These are phyloP conservation scores for Diplodia seriata DNA, from an alignment of 2,329 filamentous ascomycete species.

Conservation along the genomic window DNA sequence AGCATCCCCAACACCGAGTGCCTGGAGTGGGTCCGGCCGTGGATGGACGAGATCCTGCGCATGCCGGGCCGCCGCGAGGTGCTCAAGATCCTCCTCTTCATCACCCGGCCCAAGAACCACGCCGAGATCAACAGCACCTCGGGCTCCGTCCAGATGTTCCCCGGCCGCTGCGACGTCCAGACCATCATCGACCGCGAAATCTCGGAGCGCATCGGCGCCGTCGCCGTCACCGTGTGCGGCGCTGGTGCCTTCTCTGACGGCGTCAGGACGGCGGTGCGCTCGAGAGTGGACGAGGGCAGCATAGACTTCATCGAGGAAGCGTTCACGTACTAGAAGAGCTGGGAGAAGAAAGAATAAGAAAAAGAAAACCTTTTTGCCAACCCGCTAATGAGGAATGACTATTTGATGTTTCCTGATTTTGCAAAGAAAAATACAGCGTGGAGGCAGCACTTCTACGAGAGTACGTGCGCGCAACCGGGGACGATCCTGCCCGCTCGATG, in stretches of 20 bases:
- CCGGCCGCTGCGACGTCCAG: conserved; percentile 63
- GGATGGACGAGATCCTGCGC: conserved; percentile 70
- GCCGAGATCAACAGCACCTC: conserved; percentile 64
- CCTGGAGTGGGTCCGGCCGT: conserved; percentile 68
- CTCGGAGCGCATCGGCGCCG: conserved; percentile 62
- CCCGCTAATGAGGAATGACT: conserved; percentile 25
- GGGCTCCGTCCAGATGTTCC: conserved; percentile 66
- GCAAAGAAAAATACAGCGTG: conserved; percentile 11
- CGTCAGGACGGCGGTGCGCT: conserved; percentile 62
- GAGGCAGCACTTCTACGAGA: conserved; percentile 25
- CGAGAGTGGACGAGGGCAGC: conserved; percentile 58
- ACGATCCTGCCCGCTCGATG: conserved; percentile 1
- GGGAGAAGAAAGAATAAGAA: conserved; percentile 40
- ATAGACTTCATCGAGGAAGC: conserved; percentile 71
- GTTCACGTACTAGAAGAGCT: conserved; percentile 63
- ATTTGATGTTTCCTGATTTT: conserved; percentile 29
- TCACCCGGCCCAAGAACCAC: conserved; percentile 64
- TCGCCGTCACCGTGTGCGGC: conserved; percentile 68
- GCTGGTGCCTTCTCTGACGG: conserved; percentile 69
- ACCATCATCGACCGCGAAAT: conserved; percentile 65
- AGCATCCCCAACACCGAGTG: conserved; percentile 75
- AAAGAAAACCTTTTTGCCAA: neutral
- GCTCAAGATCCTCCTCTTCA: conserved; percentile 66
- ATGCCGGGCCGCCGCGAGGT: conserved; percentile 66
- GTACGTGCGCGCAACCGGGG: conserved; percentile 14